Evolutionary conservation across 176 grass and related monocot genomes (phyloP).

Genomic region (Hsuehochloa calcarea): DNA sequence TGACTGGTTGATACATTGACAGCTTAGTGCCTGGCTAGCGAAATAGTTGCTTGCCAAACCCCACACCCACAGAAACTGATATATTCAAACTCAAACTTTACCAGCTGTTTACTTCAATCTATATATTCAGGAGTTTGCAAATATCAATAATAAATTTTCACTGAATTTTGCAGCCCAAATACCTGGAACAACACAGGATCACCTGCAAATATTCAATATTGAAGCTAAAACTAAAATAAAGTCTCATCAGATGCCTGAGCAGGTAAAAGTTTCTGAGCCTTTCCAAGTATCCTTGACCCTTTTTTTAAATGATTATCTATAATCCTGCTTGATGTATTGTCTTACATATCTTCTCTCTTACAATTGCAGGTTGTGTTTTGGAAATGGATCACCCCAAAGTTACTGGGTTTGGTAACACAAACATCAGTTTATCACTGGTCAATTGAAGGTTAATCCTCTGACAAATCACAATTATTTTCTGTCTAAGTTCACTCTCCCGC

Average conservation of each 20-base stretch:
- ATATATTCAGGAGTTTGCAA: background rate
- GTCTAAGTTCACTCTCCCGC: background rate
- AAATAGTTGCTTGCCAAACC: conserved; percentile 3
- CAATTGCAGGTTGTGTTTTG: conserved; percentile 83
- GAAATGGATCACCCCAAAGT: conserved; percentile 94
- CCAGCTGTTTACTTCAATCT: background rate
- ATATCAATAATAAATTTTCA: background rate
- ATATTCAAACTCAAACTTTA: background rate
- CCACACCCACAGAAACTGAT: background rate
- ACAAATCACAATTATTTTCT: background rate
- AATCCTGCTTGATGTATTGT: background rate
- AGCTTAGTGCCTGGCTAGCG: background rate
- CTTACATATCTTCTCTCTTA: background rate
- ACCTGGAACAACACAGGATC: conserved; percentile 88
- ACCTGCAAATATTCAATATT: conserved; percentile 98
- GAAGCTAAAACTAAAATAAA: conserved; percentile 95
- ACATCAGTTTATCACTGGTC: conserved; percentile 94
- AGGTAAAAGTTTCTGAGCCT: conserved; percentile 33
- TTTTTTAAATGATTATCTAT: background rate
- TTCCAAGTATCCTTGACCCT: background rate
- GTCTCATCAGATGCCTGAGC: conserved; percentile 96
- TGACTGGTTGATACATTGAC: background rate
- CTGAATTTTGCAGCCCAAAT: conserved; percentile 78
- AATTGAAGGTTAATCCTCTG: conserved; percentile 60
- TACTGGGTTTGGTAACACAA: conserved; percentile 79